Evolutionary conservation across 1,284 basidiomycete species (phyloP).

Genomic region (Cryptococcus amylolentus): DNA sequence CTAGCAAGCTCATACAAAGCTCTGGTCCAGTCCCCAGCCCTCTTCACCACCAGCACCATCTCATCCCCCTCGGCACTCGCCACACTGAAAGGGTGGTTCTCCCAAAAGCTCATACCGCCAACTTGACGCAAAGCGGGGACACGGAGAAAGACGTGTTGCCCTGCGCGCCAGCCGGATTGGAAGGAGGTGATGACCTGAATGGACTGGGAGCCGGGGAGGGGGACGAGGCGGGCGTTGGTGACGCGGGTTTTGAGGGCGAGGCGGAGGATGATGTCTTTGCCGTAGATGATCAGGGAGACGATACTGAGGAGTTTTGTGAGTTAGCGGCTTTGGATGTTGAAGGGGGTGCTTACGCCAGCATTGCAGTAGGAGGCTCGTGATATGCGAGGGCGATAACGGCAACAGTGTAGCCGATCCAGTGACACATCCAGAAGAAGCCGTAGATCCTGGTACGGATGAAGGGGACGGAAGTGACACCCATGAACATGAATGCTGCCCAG

Average conservation of each 20-base stretch:
- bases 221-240: constrained; percentile 33
- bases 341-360: constrained; percentile 51
- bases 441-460: constrained; percentile 34
- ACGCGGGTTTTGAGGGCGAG: constrained; percentile 40
- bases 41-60: constrained; percentile 41
- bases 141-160: constrained; percentile 50
- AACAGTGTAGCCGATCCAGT: constrained; percentile 68
- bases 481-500: constrained; percentile 26
- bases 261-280: constrained; percentile 27
- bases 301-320: constrained; percentile 50
- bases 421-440: constrained; percentile 42
- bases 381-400: constrained; percentile 76
- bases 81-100: constrained; percentile 51
- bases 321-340: neutral
- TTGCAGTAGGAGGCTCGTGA: constrained; percentile 71
- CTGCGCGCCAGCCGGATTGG: constrained; percentile 49
- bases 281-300: constrained; percentile 54
- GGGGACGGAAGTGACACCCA: constrained; percentile 42
- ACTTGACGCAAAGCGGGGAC: constrained; percentile 30
- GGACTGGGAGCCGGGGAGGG: constrained; percentile 27
- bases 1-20: constrained; percentile 30
- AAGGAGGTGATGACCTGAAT: constrained; percentile 39
- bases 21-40: constrained; percentile 44
- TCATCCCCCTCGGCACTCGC: constrained; percentile 44
- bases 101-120: constrained; percentile 51